phyloP scores from a whole-genome alignment of 2,329 filamentous ascomycete species.

The Camillea tinctor region DNA sequence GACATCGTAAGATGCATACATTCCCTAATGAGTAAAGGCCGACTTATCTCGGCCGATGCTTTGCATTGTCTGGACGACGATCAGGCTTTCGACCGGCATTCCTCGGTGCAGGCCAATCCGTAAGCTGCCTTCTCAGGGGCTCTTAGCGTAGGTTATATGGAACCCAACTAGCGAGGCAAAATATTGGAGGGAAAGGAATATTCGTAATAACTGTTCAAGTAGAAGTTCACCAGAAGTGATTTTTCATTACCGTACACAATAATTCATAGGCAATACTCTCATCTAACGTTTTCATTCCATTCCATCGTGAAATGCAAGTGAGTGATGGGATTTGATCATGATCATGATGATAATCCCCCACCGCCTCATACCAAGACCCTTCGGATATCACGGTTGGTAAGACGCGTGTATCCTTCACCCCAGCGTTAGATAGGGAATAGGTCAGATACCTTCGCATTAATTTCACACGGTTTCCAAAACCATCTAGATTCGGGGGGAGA shows the following conservation, averaged over 20 bases:
- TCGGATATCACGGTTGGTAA: neutral
- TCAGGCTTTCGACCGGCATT: no score
- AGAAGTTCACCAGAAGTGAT: neutral
- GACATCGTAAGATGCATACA: no score
- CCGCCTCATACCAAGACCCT: neutral
- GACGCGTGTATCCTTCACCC: neutral
- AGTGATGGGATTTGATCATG: neutral
- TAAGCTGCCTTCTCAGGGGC: neutral
- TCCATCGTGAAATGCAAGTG: neutral
- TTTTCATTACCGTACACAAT: neutral
- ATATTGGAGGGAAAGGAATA: neutral
- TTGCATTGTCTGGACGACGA: no score
- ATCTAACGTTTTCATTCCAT: neutral
- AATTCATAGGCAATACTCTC: neutral
- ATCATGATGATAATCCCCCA: neutral
- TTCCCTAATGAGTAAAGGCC: no score
- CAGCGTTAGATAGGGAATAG: slow-evolving; percentile 20
- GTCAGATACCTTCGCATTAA: slow-evolving; percentile 22
- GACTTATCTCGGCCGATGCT: no score
- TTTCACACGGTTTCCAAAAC: slow-evolving; percentile 26
- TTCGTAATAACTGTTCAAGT: neutral
- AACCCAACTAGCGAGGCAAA: neutral
- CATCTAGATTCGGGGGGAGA: slow-evolving; percentile 9
- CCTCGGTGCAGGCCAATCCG: neutral
- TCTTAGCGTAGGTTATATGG: neutral